Evolutionary conservation across 2,329 filamentous ascomycete species (phyloP).

Genomic region (Colletotrichum somersetense): DNA sequence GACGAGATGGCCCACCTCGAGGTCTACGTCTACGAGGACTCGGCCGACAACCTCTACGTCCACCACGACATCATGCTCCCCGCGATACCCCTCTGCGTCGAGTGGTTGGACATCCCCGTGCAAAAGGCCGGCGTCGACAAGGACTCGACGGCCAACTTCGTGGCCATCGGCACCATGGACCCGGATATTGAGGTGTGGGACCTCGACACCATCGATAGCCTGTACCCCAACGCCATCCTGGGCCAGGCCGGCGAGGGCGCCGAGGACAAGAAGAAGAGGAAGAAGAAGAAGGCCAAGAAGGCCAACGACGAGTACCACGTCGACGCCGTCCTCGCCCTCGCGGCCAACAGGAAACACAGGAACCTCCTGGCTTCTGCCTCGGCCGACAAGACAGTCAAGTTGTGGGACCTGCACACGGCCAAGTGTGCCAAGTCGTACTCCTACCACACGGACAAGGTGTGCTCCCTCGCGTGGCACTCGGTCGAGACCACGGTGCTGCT

Average conservation of each 20-base stretch:
- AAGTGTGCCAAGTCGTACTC: constrained; percentile 96
- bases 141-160: constrained; percentile 85
- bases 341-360: constrained; percentile 92
- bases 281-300: constrained; percentile 91
- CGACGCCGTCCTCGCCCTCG: constrained; percentile 90
- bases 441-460: constrained; percentile 98
- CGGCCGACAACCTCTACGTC: constrained; percentile 95
- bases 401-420: constrained; percentile 95
- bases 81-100: constrained; percentile 92
- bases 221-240: constrained; percentile 97
- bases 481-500: constrained; percentile 88
- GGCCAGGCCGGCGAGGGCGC: constrained; percentile 76
- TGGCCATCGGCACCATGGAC: constrained; percentile 96
- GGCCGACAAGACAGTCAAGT: constrained; percentile 95
- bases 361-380: constrained; percentile 96
- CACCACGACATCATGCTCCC: constrained; percentile 99
- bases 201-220: constrained; percentile 93
- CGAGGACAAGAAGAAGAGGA: constrained; percentile 79
- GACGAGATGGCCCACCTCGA: constrained; percentile 97
- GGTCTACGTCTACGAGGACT: constrained; percentile 97
- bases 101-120: constrained; percentile 96
- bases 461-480: constrained; percentile 93
- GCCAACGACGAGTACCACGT: constrained; percentile 94
- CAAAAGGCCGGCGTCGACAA: constrained; percentile 74
- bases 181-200: constrained; percentile 99